Percentiles rank a stretch among this genome's conserved stretches.
phyloP scores from a whole-genome alignment of 371 early-diverging fungal species.

The Blyttiomyces sp. region DNA sequence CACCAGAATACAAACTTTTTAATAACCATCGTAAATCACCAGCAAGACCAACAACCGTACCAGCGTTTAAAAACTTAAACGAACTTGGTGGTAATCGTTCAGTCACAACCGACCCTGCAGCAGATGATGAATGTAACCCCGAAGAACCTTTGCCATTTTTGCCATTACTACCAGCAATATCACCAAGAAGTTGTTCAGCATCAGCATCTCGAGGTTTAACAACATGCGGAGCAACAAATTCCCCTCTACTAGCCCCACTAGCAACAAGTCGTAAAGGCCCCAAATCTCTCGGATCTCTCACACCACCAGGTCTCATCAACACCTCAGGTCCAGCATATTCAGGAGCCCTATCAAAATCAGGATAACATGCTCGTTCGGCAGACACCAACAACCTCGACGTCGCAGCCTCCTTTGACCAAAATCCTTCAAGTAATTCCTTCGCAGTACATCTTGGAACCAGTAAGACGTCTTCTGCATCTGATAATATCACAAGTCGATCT shows the following conservation, averaged over 20 bases:
- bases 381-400: slow-evolving; percentile 10
- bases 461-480: slow-evolving; percentile 40
- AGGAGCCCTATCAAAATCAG: slow-evolving; percentile 18
- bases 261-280: background rate
- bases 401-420: background rate
- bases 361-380: slow-evolving; percentile 28
- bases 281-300: slow-evolving; percentile 12
- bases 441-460: slow-evolving; percentile 17
- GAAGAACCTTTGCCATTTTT: background rate
- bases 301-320: slow-evolving; percentile 4
- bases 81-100: background rate
- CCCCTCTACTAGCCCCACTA: background rate
- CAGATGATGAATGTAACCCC: background rate
- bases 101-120: background rate
- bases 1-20: slow-evolving; percentile 14
- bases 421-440: slow-evolving; percentile 10
- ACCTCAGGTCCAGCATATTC: slow-evolving; percentile 12
- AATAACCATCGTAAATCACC: slow-evolving; percentile 16
- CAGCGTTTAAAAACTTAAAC: slow-evolving; percentile 35
- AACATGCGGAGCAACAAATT: background rate
- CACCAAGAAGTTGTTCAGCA: background rate
- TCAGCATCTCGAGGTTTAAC: background rate
- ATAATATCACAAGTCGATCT: slow-evolving; percentile 22
- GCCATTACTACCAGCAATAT: background rate
- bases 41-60: slow-evolving; percentile 34